Percentiles rank a stretch among this genome's conserved stretches.
phyloP scores from a whole-genome alignment of 257 asterid genomes.

The Linaria vulgaris region DNA sequence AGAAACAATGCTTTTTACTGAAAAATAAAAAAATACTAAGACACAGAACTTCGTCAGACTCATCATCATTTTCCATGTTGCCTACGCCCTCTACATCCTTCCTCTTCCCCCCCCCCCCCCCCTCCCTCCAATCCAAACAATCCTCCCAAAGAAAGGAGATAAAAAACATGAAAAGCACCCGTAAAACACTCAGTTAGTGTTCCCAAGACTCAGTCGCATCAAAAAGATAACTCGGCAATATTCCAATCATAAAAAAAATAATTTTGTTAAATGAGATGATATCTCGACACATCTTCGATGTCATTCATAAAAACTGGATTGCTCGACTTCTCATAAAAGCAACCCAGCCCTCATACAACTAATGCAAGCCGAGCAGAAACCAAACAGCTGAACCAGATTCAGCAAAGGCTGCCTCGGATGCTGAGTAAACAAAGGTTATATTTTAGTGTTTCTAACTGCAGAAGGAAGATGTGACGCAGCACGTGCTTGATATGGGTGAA shows the following conservation, averaged over 20 bases:
- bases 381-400: conserved; percentile 17
- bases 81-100: background rate
- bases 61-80: background rate
- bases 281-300: background rate
- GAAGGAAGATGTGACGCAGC: background rate
- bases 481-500: background rate
- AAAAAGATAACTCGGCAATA: background rate
- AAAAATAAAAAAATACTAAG: background rate
- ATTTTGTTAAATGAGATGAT: background rate
- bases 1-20: background rate
- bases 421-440: conserved; percentile 10
- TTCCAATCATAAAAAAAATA: background rate
- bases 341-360: conserved; percentile 10
- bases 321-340: background rate
- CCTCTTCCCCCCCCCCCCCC: background rate
- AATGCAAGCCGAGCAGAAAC: background rate
- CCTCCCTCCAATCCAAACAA: background rate
- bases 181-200: background rate
- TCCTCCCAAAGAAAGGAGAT: too few species aligned
- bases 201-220: conserved; percentile 8
- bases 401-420: conserved; percentile 1
- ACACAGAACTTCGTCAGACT: background rate
- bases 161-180: background rate
- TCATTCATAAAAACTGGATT: background rate
- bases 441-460: background rate